These are phyloP conservation scores for Populus deltoides DNA, from an alignment of 345 rosid genomes.

Conservation along the genomic window DNA sequence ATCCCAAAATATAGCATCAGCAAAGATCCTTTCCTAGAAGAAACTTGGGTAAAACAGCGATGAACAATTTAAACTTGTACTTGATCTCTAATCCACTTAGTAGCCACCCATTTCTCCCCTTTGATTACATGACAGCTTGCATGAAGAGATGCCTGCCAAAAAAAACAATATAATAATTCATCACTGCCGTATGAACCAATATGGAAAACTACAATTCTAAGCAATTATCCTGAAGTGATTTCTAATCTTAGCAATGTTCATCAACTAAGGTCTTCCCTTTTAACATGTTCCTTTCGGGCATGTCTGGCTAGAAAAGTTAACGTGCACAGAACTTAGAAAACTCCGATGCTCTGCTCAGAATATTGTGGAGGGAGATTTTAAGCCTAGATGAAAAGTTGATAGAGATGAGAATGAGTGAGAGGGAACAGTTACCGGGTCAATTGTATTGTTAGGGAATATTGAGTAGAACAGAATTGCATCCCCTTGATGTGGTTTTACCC, in stretches of 20 bases:
- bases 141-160: slow-evolving; percentile 30
- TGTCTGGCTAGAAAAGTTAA: too few relatives aligned
- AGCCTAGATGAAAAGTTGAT: too few relatives aligned
- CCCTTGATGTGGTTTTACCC: slow-evolving; percentile 58
- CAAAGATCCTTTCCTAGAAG: too few relatives aligned
- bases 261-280: neutral
- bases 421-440: slow-evolving; percentile 41
- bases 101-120: slow-evolving; percentile 37
- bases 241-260: neutral
- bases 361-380: too few relatives aligned
- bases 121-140: slow-evolving; percentile 31
- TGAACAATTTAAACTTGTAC: neutral
- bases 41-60: too few relatives aligned
- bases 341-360: too few relatives aligned
- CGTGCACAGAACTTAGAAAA: too few relatives aligned
- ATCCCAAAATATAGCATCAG: too few relatives aligned
- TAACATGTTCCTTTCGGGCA: neutral
- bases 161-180: too few relatives aligned
- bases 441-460: slow-evolving; percentile 50
- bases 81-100: slow-evolving; percentile 33
- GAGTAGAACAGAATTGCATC: slow-evolving; percentile 71
- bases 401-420: neutral
- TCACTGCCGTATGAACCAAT: too few relatives aligned
- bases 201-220: neutral
- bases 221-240: neutral